These are phyloP conservation scores for Laguncularia racemosa DNA, from an alignment of 345 rosid species.

Conservation along the genomic window DNA sequence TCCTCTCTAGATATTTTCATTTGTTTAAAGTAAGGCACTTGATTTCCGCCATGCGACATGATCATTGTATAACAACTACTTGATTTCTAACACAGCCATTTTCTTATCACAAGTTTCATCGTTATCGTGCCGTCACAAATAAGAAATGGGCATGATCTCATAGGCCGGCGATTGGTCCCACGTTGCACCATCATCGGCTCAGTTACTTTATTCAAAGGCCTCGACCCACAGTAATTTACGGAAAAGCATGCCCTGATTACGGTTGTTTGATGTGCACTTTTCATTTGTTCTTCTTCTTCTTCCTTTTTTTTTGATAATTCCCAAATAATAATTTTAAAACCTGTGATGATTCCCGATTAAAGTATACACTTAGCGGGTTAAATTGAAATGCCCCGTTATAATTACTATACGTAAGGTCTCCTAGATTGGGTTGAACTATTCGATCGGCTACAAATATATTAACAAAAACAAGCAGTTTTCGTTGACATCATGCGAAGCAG, in stretches of 20 bases:
- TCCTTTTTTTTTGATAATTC: not conserved
- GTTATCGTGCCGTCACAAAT: constrained; percentile 46
- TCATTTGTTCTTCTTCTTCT: not conserved
- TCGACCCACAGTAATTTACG: not conserved
- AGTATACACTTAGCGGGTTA: no score
- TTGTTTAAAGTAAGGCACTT: not conserved
- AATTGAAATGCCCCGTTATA: no score
- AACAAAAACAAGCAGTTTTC: no score
- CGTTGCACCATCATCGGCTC: not conserved
- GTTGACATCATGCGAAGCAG: no score
- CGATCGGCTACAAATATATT: no score
- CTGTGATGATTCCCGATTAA: no score
- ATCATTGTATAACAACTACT: not conserved
- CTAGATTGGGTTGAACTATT: no score
- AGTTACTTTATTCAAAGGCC: not conserved
- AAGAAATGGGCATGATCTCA: constrained; percentile 47
- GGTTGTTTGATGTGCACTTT: not conserved
- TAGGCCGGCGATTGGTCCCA: constrained; percentile 16
- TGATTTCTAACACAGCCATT: constrained; percentile 1
- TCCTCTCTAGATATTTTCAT: constrained; percentile 8
- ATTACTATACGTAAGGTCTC: no score
- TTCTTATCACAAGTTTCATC: constrained; percentile 10
- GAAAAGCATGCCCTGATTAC: no score
- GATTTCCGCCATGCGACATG: not conserved
- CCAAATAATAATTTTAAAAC: no score